These are phyloP conservation scores for Neofusicoccum sp. DNA, from an alignment of 2,329 filamentous ascomycete species.

Conservation along the genomic window DNA sequence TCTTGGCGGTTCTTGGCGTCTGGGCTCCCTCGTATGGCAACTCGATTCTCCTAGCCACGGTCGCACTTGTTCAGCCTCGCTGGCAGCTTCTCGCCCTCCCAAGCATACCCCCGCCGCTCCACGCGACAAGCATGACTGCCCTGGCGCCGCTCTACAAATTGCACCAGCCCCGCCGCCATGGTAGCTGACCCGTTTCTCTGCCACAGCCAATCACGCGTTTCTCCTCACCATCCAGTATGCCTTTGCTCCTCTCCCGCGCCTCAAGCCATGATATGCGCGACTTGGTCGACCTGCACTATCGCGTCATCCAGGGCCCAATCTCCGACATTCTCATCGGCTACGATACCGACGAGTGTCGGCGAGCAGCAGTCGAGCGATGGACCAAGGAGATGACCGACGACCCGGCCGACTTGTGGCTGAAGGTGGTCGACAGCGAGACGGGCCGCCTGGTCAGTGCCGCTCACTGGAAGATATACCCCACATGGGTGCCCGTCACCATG, in stretches of 20 bases:
- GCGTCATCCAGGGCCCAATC: slow-evolving; percentile 14
- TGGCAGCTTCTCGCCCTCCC: not conserved
- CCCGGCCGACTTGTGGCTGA: slow-evolving; percentile 29
- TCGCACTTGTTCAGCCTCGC: not conserved
- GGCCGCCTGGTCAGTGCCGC: slow-evolving; percentile 29
- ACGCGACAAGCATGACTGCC: no score
- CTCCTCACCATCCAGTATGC: not conserved
- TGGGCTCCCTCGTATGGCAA: not conserved
- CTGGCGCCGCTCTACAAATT: not conserved
- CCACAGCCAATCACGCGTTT: not conserved
- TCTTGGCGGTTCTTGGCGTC: not conserved
- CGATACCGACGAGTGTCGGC: slow-evolving; percentile 6
- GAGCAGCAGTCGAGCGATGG: slow-evolving; percentile 18
- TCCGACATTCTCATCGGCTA: slow-evolving; percentile 18
- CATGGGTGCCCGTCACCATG: slow-evolving; percentile 16
- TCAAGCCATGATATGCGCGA: slow-evolving; percentile 19
- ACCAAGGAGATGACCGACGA: slow-evolving; percentile 22
- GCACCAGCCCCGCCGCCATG: not conserved
- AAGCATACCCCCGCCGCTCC: not conserved
- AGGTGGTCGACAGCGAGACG: slow-evolving; percentile 26
- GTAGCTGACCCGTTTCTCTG: no score
- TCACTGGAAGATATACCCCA: slow-evolving; percentile 31
- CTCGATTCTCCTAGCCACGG: not conserved
- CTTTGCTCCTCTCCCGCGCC: slow-evolving; percentile 12
- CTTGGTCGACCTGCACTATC: slow-evolving; percentile 18